phyloP scores from a whole-genome alignment of 768 basidiomycete species.

The Termitomyces sp. region DNA sequence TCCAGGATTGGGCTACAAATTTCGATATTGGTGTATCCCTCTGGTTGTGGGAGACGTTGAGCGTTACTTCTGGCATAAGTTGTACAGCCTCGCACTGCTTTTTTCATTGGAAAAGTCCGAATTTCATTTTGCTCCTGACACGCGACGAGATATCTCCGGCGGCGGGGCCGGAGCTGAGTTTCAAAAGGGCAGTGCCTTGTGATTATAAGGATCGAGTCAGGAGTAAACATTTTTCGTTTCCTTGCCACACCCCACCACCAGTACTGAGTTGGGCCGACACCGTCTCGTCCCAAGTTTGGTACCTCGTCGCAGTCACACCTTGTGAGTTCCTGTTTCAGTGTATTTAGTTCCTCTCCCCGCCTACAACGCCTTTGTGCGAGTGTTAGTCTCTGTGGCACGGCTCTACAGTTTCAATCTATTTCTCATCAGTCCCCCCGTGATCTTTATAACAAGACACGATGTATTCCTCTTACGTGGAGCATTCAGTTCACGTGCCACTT shows the following conservation, averaged over 20 bases:
- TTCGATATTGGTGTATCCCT: background rate
- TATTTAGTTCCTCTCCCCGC: background rate
- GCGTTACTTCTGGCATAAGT: background rate
- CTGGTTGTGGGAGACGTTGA: background rate
- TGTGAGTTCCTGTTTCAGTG: conserved; percentile 11
- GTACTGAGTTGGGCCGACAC: conserved; percentile 6
- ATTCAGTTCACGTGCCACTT: background rate
- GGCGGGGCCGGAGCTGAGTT: conserved; percentile 17
- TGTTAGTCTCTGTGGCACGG: conserved; percentile 5
- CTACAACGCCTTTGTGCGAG: conserved; percentile 5
- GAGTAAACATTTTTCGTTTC: conserved; percentile 1
- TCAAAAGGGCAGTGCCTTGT: conserved; percentile 14
- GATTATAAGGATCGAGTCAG: conserved; percentile 16
- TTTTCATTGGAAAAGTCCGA: background rate
- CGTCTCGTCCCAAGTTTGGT: conserved; percentile 9
- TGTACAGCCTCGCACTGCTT: conserved; percentile 13
- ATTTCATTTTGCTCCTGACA: conserved; percentile 3
- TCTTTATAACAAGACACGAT: conserved; percentile 6
- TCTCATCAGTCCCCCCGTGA: background rate
- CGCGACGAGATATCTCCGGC: conserved; percentile 3
- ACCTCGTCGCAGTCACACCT: background rate
- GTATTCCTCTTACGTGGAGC: background rate
- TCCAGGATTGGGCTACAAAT: too few relatives aligned
- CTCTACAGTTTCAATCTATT: background rate
- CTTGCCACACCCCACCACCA: conserved; percentile 8